Evolutionary conservation across 2,329 filamentous ascomycete genomes (phyloP).

Genomic region (Colletotrichum euphorbiae): DNA sequence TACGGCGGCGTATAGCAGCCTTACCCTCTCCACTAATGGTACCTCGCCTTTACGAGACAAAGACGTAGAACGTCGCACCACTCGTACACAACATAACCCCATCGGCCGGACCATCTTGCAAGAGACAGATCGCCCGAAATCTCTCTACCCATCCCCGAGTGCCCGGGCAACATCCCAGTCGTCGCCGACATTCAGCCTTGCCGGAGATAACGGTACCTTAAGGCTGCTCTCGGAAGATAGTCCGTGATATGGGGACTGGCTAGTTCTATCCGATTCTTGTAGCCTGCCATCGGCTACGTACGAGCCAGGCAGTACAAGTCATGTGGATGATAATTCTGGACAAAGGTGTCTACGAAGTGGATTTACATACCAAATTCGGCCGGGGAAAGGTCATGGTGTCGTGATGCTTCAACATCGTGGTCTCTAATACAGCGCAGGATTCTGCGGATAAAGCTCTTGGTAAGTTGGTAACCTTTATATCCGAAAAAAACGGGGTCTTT

Average conservation of each 20-base stretch:
- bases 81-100: conserved; percentile 1
- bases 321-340: background rate
- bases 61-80: conserved; percentile 26
- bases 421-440: conserved; percentile 3
- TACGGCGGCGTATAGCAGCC: background rate
- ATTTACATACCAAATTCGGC: background rate
- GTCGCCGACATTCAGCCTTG: conserved; percentile 29
- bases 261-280: background rate
- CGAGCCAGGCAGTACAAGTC: conserved; percentile 1
- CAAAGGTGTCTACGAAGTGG: background rate
- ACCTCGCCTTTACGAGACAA: conserved; percentile 23
- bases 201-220: conserved; percentile 10
- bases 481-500: too few relatives aligned
- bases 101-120: conserved; percentile 7
- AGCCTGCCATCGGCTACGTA: background rate
- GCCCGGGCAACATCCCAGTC: conserved; percentile 24
- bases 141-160: background rate
- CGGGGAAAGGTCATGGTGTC: background rate
- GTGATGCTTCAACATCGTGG: background rate
- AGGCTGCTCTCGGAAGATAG: conserved; percentile 9
- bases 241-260: background rate
- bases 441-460: too few relatives aligned
- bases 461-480: too few relatives aligned
- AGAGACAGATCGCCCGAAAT: conserved; percentile 31
- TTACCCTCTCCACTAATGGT: conserved; percentile 21